Percentiles rank a stretch among this genome's conserved stretches.
These are phyloP conservation scores for Euryodendron excelsum DNA, from an alignment of 148 eudicot species.

Conservation along the genomic window DNA sequence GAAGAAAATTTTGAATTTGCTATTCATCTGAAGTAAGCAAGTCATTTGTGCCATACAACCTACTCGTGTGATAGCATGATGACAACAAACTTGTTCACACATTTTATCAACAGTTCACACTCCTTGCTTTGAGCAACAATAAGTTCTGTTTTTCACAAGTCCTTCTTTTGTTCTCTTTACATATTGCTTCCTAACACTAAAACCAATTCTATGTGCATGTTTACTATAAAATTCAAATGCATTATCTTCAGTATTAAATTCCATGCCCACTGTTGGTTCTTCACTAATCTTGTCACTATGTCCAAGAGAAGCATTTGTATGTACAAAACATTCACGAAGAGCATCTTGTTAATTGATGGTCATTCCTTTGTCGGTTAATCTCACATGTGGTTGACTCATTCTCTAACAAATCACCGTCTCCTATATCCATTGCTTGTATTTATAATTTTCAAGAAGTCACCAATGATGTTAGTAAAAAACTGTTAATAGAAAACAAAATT, in stretches of 20 bases:
- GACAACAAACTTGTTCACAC: not conserved
- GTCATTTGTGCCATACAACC: not conserved
- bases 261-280: not conserved
- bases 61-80: not conserved
- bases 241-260: no score
- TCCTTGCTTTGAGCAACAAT: not conserved
- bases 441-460: not conserved
- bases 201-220: not conserved
- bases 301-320: not conserved
- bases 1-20: not conserved
- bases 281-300: not conserved
- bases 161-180: not conserved
- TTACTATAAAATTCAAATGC: no score
- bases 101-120: not conserved
- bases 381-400: not conserved
- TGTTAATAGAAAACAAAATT: not conserved
- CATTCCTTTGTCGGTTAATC: not conserved
- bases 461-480: not conserved
- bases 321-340: not conserved
- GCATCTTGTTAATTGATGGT: no score
- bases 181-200: not conserved
- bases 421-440: not conserved
- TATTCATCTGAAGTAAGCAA: not conserved
- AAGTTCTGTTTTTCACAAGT: not conserved
- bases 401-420: no score